These are phyloP conservation scores for Plasmodium gonderi DNA, from an alignment of 169 alveolate species.

Conservation along the genomic window DNA sequence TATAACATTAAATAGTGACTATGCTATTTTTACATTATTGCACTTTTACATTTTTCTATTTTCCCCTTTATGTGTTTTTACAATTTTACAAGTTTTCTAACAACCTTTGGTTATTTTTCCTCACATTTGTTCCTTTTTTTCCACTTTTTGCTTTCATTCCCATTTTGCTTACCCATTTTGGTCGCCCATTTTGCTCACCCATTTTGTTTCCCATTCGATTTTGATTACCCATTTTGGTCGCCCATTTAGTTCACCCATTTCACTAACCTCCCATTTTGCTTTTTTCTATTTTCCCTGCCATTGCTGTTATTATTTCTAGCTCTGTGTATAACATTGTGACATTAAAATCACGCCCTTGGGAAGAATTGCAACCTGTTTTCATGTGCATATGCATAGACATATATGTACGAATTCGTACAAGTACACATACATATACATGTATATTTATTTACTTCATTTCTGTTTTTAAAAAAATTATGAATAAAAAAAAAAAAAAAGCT, in stretches of 20 bases:
- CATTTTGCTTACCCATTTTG: not conserved
- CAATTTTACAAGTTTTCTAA: not conserved
- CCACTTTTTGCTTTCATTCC: not conserved
- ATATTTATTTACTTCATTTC: not conserved
- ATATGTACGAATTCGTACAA: too few relatives aligned
- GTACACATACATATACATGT: not conserved
- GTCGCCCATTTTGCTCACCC: not conserved
- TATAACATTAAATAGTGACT: not conserved
- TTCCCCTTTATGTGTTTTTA: not conserved
- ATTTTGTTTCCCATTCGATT: not conserved
- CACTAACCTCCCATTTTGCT: not conserved
- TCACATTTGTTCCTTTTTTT: not conserved
- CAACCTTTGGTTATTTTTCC: too few relatives aligned
- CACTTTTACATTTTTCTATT: not conserved
- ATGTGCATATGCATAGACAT: too few relatives aligned
- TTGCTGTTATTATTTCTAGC: not conserved
- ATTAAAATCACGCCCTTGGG: too few relatives aligned
- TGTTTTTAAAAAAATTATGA: not conserved
- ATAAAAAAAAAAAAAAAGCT: not conserved
- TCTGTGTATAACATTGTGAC: too few relatives aligned
- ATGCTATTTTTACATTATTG: not conserved
- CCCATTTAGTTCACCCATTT: not conserved
- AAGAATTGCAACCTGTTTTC: too few relatives aligned
- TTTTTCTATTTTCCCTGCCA: not conserved
- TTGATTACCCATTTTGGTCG: not conserved